A percentile compares a stretch with the other conserved stretches of the same genome.
These are phyloP conservation scores for Colletotrichum simmondsii DNA, from an alignment of 2,329 filamentous ascomycete species.

Conservation along the genomic window DNA sequence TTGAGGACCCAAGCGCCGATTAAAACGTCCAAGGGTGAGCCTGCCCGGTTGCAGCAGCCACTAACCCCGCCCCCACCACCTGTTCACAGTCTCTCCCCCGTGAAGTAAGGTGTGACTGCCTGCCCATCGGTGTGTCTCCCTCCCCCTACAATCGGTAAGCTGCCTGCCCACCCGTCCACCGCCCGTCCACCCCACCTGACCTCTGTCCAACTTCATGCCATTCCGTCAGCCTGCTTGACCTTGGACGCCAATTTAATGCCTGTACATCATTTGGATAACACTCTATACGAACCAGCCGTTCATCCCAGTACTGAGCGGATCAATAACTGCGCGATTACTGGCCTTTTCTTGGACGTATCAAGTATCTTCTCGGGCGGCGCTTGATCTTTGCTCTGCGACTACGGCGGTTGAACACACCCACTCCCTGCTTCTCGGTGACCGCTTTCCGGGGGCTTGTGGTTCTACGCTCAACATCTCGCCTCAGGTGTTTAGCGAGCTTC, in stretches of 20 bases:
- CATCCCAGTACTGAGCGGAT: background rate
- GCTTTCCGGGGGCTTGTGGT: background rate
- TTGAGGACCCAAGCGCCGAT: background rate
- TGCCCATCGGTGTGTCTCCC: background rate
- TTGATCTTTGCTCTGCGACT: background rate
- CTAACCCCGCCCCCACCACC: background rate
- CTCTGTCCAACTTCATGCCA: background rate
- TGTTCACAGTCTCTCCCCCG: background rate
- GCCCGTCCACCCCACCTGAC: constrained; percentile 6
- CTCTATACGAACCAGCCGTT: background rate
- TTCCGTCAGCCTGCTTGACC: constrained; percentile 9
- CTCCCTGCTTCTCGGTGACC: background rate
- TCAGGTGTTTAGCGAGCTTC: background rate
- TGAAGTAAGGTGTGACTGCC: background rate
- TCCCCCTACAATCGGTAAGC: background rate
- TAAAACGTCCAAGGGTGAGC: background rate
- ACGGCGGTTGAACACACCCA: too few relatives aligned
- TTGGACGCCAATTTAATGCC: background rate
- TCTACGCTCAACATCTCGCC: background rate
- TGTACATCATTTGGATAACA: background rate
- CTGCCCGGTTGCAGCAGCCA: background rate
- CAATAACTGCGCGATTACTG: background rate
- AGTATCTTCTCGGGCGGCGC: background rate
- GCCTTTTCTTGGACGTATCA: background rate
- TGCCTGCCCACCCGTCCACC: background rate